Conservation (phyloP, 306 rosid species). For the Begonia masoniana region DNA sequence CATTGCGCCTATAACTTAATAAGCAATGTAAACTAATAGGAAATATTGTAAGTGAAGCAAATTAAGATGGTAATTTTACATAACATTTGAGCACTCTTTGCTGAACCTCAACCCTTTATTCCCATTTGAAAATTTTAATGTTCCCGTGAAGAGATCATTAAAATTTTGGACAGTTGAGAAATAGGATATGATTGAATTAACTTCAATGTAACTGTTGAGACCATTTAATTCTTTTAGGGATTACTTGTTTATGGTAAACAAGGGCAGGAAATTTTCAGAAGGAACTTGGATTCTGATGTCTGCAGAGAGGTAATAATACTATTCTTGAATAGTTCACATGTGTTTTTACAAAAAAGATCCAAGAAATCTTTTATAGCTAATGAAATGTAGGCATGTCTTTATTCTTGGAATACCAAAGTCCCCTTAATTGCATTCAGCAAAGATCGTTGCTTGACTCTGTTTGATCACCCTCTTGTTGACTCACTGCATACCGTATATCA, state of each 20-base stretch:
- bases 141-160: no score
- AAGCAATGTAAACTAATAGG: no score
- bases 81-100: no score
- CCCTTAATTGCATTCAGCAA: slow-evolving; percentile 69
- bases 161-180: no score
- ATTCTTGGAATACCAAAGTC: slow-evolving; percentile 60
- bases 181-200: no score
- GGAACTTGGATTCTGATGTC: slow-evolving; percentile 58
- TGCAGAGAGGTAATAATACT: slow-evolving; percentile 64
- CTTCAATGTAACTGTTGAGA: no score
- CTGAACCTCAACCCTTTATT: no score
- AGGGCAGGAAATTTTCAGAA: slow-evolving; percentile 75
- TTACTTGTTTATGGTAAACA: slow-evolving; percentile 84
- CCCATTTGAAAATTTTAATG: no score
- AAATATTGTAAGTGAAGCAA: no score
- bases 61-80: background rate
- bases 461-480: slow-evolving; percentile 66
- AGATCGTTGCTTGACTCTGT: slow-evolving; percentile 81
- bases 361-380: background rate
- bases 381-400: slow-evolving; percentile 57
- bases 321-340: slow-evolving; percentile 5
- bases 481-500: slow-evolving; percentile 59
- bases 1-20: no score
- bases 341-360: background rate
- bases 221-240: slow-evolving; percentile 34